Evolutionary conservation across 306 rosid genomes (phyloP).

Genomic region (Sophora flavescens): DNA sequence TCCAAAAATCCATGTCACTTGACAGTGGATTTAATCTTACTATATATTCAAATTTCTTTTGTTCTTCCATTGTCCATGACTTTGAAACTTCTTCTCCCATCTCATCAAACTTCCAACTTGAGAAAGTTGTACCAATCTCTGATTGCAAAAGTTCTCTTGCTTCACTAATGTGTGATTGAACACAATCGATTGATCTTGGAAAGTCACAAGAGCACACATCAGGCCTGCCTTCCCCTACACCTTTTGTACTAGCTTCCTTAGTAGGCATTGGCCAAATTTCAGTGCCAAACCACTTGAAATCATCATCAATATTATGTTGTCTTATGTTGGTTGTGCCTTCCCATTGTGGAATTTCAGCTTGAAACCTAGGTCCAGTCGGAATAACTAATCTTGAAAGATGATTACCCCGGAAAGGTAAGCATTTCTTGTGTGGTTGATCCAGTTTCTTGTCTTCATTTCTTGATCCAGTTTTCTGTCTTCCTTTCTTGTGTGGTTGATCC

Average conservation of each 20-base stretch:
- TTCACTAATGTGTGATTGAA: slow-evolving; percentile 41
- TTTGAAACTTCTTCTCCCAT: slow-evolving; percentile 48
- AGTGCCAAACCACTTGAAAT: slow-evolving; percentile 49
- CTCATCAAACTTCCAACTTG: slow-evolving; percentile 55
- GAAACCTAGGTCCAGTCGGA: slow-evolving; percentile 61
- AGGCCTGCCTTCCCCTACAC: slow-evolving; percentile 44
- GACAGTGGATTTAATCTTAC: slow-evolving; percentile 12
- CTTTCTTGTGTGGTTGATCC: not conserved
- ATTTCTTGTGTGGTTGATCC: not conserved
- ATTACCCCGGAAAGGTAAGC: not conserved
- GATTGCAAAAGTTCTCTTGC: slow-evolving; percentile 36
- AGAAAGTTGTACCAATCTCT: slow-evolving; percentile 46
- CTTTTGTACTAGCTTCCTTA: not conserved
- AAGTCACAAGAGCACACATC: slow-evolving; percentile 43
- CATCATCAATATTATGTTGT: slow-evolving; percentile 1
- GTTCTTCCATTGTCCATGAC: slow-evolving; percentile 49
- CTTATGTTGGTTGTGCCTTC: slow-evolving; percentile 7
- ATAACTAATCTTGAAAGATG: slow-evolving; percentile 34
- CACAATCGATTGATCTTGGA: slow-evolving; percentile 48
- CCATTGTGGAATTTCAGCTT: slow-evolving; percentile 56
- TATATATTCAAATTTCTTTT: slow-evolving; percentile 41
- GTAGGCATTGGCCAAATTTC: slow-evolving; percentile 42
- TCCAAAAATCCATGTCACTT: slow-evolving; percentile 45
- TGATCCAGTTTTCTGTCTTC: not conserved
- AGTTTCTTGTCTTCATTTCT: slow-evolving; percentile 27